phyloP scores from a whole-genome alignment of 2,329 filamentous ascomycete genomes.

The Emmonsiellopsis sp. region DNA sequence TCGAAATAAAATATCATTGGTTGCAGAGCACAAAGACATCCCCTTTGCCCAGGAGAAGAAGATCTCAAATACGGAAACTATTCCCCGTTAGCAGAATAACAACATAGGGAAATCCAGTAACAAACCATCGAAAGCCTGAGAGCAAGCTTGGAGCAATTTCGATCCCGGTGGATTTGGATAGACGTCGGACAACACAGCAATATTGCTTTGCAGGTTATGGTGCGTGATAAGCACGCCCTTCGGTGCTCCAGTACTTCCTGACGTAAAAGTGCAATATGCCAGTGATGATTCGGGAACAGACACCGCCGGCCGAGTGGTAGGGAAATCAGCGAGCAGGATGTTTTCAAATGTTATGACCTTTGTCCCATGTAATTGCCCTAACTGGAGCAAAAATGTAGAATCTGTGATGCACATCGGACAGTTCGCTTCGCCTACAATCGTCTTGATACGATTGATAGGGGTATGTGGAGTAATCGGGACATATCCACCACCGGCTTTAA shows the following conservation, averaged over 20 bases:
- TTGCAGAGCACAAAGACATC: constrained; percentile 67
- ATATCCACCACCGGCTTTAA: constrained; percentile 70
- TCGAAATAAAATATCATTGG: constrained; percentile 63
- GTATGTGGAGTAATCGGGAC: constrained; percentile 69
- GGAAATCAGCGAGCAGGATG: neutral
- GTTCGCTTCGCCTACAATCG: constrained; percentile 54
- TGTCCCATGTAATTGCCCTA: neutral
- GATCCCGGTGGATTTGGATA: constrained; percentile 51
- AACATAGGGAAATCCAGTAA: neutral
- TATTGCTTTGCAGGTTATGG: constrained; percentile 64
- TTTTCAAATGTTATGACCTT: neutral
- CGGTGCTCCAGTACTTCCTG: constrained; percentile 69
- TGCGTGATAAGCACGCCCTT: constrained; percentile 75
- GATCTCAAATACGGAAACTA: constrained; percentile 78
- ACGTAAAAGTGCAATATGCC: constrained; percentile 74
- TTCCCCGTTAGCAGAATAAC: constrained; percentile 9
- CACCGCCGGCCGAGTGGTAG: neutral
- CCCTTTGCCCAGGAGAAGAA: constrained; percentile 74
- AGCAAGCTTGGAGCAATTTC: constrained; percentile 71
- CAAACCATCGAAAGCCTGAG: constrained; percentile 64
- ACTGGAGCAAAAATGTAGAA: constrained; percentile 2
- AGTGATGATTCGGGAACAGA: constrained; percentile 35
- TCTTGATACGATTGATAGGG: constrained; percentile 49
- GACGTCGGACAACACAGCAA: constrained; percentile 54
- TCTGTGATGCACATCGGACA: constrained; percentile 39